Conservation (phyloP, 75 land plant species). For the Selaginella tamariscina region DNA sequence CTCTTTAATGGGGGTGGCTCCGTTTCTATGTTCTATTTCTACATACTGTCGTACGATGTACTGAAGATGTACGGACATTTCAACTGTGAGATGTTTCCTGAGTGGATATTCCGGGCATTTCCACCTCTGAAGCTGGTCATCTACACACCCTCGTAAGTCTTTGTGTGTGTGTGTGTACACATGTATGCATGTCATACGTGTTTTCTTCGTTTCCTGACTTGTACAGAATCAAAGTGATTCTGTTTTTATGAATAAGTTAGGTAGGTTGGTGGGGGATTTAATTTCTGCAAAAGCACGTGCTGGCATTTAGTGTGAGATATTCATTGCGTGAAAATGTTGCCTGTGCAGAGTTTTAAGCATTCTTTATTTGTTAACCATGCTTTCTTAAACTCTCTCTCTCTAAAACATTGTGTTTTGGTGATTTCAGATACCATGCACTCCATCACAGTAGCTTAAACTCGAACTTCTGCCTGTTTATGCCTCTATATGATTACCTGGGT, state of each 20-base stretch:
- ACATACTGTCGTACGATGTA: conserved; percentile 26
- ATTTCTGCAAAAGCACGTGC: neutral
- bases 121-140: conserved; percentile 21
- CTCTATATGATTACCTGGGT: conserved; percentile 34
- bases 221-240: neutral
- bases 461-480: conserved; percentile 41
- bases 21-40: conserved; percentile 20
- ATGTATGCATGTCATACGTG: neutral
- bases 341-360: neutral
- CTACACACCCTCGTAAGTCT: conserved; percentile 26
- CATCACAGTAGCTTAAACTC: conserved; percentile 30
- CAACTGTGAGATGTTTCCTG: conserved; percentile 32
- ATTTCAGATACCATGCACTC: conserved; percentile 33
- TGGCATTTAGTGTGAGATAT: neutral
- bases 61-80: conserved; percentile 21
- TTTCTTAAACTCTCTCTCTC: neutral
- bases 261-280: neutral
- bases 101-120: conserved; percentile 14
- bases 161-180: neutral
- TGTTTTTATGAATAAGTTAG: neutral
- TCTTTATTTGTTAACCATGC: neutral
- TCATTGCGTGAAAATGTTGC: neutral
- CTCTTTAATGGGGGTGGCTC: conserved; percentile 16
- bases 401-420: too few relatives aligned
- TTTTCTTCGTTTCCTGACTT: neutral